phyloP scores from a whole-genome alignment of 2,329 filamentous ascomycete species.

The Aspergillus proliferans region DNA sequence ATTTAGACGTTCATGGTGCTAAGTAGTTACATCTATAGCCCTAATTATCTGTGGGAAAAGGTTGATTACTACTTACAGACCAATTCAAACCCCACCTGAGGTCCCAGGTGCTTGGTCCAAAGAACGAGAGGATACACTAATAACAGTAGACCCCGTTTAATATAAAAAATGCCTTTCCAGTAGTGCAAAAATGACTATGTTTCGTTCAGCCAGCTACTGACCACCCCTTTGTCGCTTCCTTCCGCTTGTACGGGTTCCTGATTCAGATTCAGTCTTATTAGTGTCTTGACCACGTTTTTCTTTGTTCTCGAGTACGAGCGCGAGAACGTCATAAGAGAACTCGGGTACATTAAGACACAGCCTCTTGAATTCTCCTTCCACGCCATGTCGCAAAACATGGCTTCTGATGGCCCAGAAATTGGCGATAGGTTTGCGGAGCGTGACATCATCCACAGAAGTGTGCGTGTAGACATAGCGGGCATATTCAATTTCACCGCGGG shows the following conservation, averaged over 20 bases:
- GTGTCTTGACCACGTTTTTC: slow-evolving; percentile 34
- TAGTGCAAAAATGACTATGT: no score
- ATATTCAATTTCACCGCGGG: slow-evolving; percentile 84
- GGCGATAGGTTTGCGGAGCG: slow-evolving; percentile 76
- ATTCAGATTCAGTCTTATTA: slow-evolving; percentile 28
- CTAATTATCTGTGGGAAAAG: no score
- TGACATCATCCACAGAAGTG: slow-evolving; percentile 61
- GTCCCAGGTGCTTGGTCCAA: no score
- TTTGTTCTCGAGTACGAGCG: slow-evolving; percentile 42
- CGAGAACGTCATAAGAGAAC: slow-evolving; percentile 88
- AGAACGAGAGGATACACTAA: no score
- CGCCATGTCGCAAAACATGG: slow-evolving; percentile 76
- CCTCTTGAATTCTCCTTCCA: slow-evolving; percentile 74
- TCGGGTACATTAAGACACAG: slow-evolving; percentile 86
- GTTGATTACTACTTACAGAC: no score
- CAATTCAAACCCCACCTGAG: no score
- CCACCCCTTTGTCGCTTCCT: slow-evolving; percentile 34
- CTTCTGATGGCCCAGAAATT: slow-evolving; percentile 80
- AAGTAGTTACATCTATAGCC: no score
- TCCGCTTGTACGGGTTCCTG: slow-evolving; percentile 28
- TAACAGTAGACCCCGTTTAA: no score
- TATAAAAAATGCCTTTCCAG: no score
- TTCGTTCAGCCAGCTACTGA: slow-evolving; percentile 8
- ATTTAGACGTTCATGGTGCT: no score
- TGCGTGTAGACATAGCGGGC: slow-evolving; percentile 84